Conservation (phyloP, 208 protist species). For the Acanthamoeba divionensis region DNA sequence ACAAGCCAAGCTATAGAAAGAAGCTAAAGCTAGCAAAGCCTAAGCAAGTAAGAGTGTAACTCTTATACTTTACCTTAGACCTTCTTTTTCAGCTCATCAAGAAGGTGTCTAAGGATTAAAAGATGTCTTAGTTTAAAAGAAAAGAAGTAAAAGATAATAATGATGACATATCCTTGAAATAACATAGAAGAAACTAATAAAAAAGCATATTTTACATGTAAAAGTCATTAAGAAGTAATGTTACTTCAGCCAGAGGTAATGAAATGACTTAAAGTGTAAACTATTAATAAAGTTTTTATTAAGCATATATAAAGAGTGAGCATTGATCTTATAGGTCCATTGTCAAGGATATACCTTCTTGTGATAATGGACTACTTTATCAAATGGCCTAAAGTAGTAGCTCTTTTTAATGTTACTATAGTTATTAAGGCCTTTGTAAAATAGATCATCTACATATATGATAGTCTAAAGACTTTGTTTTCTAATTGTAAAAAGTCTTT, state of each 20-base stretch:
- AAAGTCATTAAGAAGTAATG: too few relatives aligned
- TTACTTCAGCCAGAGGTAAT: too few relatives aligned
- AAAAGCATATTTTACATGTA: not conserved
- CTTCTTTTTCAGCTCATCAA: too few relatives aligned
- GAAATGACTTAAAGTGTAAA: too few relatives aligned
- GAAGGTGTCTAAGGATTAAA: not conserved
- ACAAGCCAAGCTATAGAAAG: not conserved
- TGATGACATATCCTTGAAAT: not conserved
- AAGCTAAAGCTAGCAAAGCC: not conserved
- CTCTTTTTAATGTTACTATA: not conserved
- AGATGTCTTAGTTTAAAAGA: not conserved
- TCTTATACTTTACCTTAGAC: not conserved
- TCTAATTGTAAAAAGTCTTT: not conserved
- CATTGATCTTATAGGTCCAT: constrained; percentile 10
- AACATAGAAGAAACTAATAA: not conserved
- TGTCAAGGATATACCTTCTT: not conserved
- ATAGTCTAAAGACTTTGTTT: not conserved
- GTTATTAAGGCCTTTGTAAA: not conserved
- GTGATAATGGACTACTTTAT: not conserved
- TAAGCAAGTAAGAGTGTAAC: not conserved
- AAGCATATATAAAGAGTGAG: not conserved
- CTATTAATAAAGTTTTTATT: not conserved
- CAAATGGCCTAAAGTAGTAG: not conserved
- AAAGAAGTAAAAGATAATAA: not conserved
- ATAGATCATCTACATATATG: not conserved